phyloP scores from a whole-genome alignment of 129 eudicot species.

The Pittosporum tobira region DNA sequence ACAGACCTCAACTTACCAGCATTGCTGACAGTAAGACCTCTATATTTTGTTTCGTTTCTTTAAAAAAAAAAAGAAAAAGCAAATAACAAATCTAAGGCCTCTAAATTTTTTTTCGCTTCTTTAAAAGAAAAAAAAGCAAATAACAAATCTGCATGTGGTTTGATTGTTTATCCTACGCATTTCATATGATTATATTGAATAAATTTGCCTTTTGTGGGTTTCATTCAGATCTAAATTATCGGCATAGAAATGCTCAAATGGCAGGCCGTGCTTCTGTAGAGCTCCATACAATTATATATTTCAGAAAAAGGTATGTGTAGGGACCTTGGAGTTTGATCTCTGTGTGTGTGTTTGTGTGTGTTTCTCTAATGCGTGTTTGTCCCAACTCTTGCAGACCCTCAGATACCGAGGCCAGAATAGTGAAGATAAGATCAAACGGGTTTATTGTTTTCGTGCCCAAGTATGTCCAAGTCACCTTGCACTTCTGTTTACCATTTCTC shows the following conservation, averaged over 20 bases:
- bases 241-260: constrained; percentile 98
- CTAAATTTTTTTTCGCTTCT: no score
- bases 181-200: background rate
- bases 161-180: background rate
- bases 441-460: constrained; percentile 94
- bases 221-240: constrained; percentile 72
- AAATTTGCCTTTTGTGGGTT: constrained; percentile 1
- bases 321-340: constrained; percentile 1
- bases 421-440: constrained; percentile 86
- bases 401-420: constrained; percentile 85
- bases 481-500: background rate
- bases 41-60: no score
- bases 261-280: constrained; percentile 97
- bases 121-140: no score
- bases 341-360: no score
- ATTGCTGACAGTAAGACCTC: constrained; percentile 77
- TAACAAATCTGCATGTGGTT: no score
- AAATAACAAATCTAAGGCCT: no score
- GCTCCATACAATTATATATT: constrained; percentile 83
- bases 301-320: constrained; percentile 78
- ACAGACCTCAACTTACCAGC: constrained; percentile 78
- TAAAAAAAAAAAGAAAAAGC: no score
- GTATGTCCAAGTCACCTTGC: constrained; percentile 40
- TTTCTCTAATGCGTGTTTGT: constrained; percentile 3
- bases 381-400: constrained; percentile 68